These are phyloP conservation scores for Amaranthus cruentus DNA, from an alignment of 148 eudicot species.

Conservation along the genomic window DNA sequence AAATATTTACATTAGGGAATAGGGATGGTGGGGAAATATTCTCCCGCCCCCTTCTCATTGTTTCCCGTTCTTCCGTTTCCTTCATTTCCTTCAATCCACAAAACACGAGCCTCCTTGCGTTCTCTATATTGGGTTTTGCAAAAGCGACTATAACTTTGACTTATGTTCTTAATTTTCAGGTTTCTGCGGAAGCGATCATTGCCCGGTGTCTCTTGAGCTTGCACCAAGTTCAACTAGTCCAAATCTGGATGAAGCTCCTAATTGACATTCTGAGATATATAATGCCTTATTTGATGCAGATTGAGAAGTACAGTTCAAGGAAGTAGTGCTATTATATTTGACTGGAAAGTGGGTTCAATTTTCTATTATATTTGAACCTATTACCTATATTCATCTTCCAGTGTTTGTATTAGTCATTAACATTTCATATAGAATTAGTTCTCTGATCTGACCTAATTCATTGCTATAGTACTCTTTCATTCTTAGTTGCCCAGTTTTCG, in stretches of 20 bases:
- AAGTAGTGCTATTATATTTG: constrained; percentile 3
- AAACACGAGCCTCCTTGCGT: no score
- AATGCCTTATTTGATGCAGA: neutral
- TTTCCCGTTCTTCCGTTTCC: no score
- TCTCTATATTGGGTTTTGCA: neutral
- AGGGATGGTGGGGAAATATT: neutral
- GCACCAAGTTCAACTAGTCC: constrained; percentile 32
- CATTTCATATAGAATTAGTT: neutral
- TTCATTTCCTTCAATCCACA: no score
- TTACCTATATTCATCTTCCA: neutral
- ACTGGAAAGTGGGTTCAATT: neutral
- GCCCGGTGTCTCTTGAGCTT: constrained; percentile 87
- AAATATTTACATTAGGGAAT: neutral
- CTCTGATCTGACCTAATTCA: no score
- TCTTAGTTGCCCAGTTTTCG: no score
- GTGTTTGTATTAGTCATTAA: neutral
- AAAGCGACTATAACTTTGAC: neutral
- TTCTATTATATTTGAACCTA: neutral
- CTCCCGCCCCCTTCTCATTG: no score
- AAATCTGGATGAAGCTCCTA: constrained; percentile 18
- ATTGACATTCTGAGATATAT: neutral
- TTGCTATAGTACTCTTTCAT: no score
- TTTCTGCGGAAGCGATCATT: constrained; percentile 94
- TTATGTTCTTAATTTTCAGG: constrained; percentile 40
- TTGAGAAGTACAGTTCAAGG: neutral